These are phyloP conservation scores for Lipomyces kockii DNA, from an alignment of 805 yeast species.

Conservation along the genomic window DNA sequence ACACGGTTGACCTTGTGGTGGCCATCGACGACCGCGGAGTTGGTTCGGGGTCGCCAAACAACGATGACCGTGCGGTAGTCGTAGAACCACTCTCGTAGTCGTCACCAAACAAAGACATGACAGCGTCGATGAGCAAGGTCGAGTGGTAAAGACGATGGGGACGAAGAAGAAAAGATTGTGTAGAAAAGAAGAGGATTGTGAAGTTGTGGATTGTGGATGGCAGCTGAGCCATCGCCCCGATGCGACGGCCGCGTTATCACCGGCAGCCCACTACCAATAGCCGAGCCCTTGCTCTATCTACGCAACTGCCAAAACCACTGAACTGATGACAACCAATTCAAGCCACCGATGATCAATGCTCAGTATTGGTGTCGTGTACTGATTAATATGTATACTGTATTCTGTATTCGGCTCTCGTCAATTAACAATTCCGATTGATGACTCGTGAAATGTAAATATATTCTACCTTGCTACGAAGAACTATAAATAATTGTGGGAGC, in stretches of 20 bases:
- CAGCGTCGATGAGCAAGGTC: not conserved
- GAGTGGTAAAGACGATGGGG: not conserved
- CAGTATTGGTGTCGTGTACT: not conserved
- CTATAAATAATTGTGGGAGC: too few species aligned
- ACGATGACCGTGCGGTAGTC: conserved; percentile 25
- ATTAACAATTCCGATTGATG: not conserved
- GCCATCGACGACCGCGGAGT: conserved; percentile 22
- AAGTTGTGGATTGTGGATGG: not conserved
- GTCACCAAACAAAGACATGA: conserved; percentile 39
- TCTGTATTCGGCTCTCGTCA: not conserved
- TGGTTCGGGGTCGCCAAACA: conserved; percentile 25
- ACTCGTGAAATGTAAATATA: too few species aligned
- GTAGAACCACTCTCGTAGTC: conserved; percentile 35
- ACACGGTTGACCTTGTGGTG: conserved; percentile 15
- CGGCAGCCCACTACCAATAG: conserved; percentile 1
- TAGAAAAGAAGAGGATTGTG: not conserved
- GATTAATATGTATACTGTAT: too few species aligned
- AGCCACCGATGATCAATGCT: not conserved
- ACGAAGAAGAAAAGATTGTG: not conserved
- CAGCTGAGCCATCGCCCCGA: not conserved
- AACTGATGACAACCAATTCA: not conserved
- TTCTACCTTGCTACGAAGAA: not conserved
- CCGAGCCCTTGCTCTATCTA: not conserved
- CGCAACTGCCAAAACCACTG: not conserved
- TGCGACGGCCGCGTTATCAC: conserved; percentile 7